These are phyloP conservation scores for Aspergillus pseudonomiae DNA, from an alignment of 2,329 filamentous ascomycete genomes.

Conservation along the genomic window DNA sequence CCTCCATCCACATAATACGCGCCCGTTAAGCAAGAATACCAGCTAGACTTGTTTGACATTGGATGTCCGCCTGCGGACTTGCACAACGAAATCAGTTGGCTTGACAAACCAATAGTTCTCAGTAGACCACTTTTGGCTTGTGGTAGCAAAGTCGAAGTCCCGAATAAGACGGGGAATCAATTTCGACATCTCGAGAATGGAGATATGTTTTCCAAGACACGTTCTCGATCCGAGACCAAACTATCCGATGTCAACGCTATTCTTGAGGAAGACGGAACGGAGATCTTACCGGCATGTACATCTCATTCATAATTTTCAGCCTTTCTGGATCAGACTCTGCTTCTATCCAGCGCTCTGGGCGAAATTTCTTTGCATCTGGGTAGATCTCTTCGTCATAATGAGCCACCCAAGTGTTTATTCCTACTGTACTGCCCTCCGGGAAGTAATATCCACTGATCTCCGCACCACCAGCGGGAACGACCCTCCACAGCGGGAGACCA, in stretches of 20 bases:
- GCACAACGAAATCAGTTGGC: constrained; percentile 44
- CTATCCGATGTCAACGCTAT: constrained; percentile 19
- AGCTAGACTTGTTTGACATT: background rate
- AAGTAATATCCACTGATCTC: constrained; percentile 47
- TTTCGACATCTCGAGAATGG: constrained; percentile 42
- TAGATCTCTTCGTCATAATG: constrained; percentile 52
- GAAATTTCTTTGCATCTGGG: constrained; percentile 45
- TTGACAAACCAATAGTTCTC: constrained; percentile 51
- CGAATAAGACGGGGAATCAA: constrained; percentile 37
- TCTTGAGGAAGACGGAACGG: background rate
- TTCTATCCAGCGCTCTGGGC: constrained; percentile 53
- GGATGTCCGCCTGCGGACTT: constrained; percentile 17
- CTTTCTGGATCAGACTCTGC: constrained; percentile 32
- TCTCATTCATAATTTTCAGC: constrained; percentile 39
- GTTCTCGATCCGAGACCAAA: constrained; percentile 40
- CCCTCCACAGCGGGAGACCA: constrained; percentile 54
- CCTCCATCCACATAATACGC: background rate
- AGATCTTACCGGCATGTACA: constrained; percentile 44
- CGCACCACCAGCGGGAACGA: constrained; percentile 50
- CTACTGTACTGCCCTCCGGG: constrained; percentile 47
- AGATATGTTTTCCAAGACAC: constrained; percentile 41
- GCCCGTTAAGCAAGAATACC: background rate
- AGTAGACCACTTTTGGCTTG: constrained; percentile 35
- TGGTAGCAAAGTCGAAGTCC: constrained; percentile 30
- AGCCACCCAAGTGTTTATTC: constrained; percentile 49